Conservation (phyloP, 768 basidiomycete species). For the Leccinum longicurvipes region DNA sequence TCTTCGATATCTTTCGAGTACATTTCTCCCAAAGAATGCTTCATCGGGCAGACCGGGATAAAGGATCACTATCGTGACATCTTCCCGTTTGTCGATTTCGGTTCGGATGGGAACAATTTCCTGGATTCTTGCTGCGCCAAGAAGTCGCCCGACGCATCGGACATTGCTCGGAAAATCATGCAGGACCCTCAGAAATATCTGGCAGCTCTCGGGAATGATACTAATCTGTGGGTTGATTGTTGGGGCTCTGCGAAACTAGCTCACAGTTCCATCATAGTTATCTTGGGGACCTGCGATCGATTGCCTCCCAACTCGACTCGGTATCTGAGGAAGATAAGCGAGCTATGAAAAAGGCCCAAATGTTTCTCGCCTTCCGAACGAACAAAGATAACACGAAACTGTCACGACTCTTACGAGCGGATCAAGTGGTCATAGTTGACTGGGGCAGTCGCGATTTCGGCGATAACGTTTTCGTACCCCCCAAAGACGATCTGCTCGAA, state of each 20-base stretch:
- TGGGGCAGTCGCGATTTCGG: slow-evolving; percentile 11
- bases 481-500: slow-evolving; percentile 6
- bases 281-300: slow-evolving; percentile 10
- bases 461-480: slow-evolving; percentile 4
- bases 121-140: slow-evolving; percentile 12
- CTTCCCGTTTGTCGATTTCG: slow-evolving; percentile 16
- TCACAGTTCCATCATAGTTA: slow-evolving; percentile 6
- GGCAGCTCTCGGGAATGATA: background rate
- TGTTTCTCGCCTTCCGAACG: slow-evolving; percentile 7
- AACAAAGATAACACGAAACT: background rate
- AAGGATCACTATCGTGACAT: slow-evolving; percentile 7
- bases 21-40: slow-evolving; percentile 11
- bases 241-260: background rate
- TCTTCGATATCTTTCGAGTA: background rate
- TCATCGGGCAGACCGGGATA: slow-evolving; percentile 1
- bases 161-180: slow-evolving; percentile 10
- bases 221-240: background rate
- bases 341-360: slow-evolving; percentile 4
- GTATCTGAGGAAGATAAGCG: slow-evolving; percentile 8
- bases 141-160: slow-evolving; percentile 12
- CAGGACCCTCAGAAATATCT: slow-evolving; percentile 7
- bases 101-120: slow-evolving; percentile 10
- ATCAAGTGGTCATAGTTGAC: slow-evolving; percentile 10
- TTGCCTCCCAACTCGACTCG: slow-evolving; percentile 11
- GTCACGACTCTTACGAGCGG: slow-evolving; percentile 5